phyloP scores from a whole-genome alignment of 345 rosid genomes.

The Brassica carinata region DNA sequence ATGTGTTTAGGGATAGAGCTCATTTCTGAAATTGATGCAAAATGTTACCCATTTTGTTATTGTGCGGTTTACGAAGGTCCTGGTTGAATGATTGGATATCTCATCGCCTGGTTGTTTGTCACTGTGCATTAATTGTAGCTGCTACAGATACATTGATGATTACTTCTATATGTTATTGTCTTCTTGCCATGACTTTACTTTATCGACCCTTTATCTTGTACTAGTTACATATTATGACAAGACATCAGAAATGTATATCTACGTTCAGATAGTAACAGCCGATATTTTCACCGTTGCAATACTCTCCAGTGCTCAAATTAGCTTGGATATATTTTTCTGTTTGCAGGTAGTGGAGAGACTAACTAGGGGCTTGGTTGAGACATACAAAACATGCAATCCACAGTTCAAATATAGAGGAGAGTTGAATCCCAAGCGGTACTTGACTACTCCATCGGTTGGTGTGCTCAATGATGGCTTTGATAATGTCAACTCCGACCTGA shows the following conservation, averaged over 20 bases:
- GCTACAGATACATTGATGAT: background rate
- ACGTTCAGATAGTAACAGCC: constrained; percentile 1
- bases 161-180: constrained; percentile 12
- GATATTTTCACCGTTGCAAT: constrained; percentile 9
- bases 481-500: constrained; percentile 93
- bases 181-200: constrained; percentile 5
- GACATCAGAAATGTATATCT: constrained; percentile 11
- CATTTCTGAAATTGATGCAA: background rate
- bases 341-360: constrained; percentile 86
- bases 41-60: background rate
- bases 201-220: constrained; percentile 1
- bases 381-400: constrained; percentile 86
- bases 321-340: constrained; percentile 22
- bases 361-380: constrained; percentile 84
- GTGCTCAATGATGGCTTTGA: constrained; percentile 92
- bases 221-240: background rate
- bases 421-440: constrained; percentile 89
- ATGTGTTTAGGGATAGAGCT: constrained; percentile 17
- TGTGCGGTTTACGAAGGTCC: constrained; percentile 15
- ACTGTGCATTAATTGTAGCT: constrained; percentile 6
- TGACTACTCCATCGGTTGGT: constrained; percentile 94
- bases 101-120: background rate
- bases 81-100: background rate
- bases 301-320: constrained; percentile 20
- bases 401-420: constrained; percentile 90